These are phyloP conservation scores for Vicia faba DNA, from an alignment of 306 rosid species.

Conservation along the genomic window DNA sequence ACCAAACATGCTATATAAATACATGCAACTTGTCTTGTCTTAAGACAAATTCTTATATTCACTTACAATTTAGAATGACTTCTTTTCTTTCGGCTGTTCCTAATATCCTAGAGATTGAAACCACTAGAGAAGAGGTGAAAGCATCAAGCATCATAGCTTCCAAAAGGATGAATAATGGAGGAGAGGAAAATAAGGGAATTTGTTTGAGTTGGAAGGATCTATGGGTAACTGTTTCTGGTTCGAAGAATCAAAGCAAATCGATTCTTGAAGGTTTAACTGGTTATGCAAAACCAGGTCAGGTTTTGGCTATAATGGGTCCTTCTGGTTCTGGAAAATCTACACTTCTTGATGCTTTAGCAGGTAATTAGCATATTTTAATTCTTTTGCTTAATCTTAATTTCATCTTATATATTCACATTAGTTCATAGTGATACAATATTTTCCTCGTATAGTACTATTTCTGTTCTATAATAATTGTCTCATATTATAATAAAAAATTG, in stretches of 20 bases:
- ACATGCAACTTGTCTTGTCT: too few species aligned
- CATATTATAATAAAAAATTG: too few species aligned
- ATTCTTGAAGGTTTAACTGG: slow-evolving; percentile 58
- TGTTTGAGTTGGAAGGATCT: slow-evolving; percentile 59
- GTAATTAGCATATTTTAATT: not conserved
- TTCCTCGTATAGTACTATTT: too few species aligned
- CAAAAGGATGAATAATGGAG: slow-evolving; percentile 18
- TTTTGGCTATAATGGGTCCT: slow-evolving; percentile 57
- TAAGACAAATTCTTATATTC: too few species aligned
- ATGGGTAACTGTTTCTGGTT: slow-evolving; percentile 47
- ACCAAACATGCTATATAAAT: too few species aligned
- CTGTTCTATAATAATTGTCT: too few species aligned
- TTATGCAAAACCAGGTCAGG: slow-evolving; percentile 52
- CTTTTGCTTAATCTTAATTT: too few species aligned
- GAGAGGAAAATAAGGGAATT: slow-evolving; percentile 19
- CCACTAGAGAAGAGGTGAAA: too few species aligned
- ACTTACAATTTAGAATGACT: too few species aligned
- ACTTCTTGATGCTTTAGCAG: slow-evolving; percentile 66
- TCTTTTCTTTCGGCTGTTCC: too few species aligned
- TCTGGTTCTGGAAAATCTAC: slow-evolving; percentile 77
- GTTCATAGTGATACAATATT: not conserved
- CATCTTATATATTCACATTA: too few species aligned
- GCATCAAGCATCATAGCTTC: not conserved
- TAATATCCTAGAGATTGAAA: too few species aligned
- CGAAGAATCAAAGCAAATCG: slow-evolving; percentile 36